Base-by-base conservation (phyloP, 495 filamentous ascomycete genomes). In the Aspergillus baeticus region DNA sequence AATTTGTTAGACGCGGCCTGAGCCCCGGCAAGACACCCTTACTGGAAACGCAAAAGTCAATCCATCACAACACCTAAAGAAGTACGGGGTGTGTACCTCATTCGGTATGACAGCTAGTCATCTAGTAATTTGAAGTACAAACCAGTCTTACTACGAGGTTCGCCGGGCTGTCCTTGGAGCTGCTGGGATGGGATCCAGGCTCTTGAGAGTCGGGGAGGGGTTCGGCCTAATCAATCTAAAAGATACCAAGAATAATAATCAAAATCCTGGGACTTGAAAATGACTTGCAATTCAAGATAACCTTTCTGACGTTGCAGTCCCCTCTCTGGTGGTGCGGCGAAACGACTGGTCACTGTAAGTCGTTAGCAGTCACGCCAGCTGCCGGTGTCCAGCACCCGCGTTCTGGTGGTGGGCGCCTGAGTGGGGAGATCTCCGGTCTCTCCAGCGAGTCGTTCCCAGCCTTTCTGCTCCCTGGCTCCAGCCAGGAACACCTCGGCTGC, bases 401-500 rank as follows among this genome's bases (percentile, higher is more conserved):
- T 54, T 52, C 57, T 60, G 46, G 43, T 45, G 59, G 57, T 66
- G 60, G 60, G 35, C 60, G 62, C 45, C 39, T 48, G 38, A 53
- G 61, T 62, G 64, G 64, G 54, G 64, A 54, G 64, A 67, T 67
- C 63, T 66, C 63, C 60, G 58, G 44, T 47, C 34, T 58, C 39
- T 38, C 55, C 63, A 52, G 59, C 63, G 57, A 65, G 59, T 66
- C 54, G 47, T 63, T 50, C 53, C 63, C 59, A 62, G 59, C 59
- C 59, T 59, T 61, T 53, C 48, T 29, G 26, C 60, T 66, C 58
- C 58, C 63, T 60, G 56, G 58, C 55, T 61, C 58, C 62, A 52
- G 55, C 63, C 63, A 63, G 59, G 63, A 66, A 66, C 63, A 66
- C 63, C 63, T 66, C 57, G 57, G 63, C 49, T 52, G 49, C 63